These are phyloP conservation scores for Gossypium schwendimanii DNA, from an alignment of 441 rosid genomes.

Conservation along the genomic window DNA sequence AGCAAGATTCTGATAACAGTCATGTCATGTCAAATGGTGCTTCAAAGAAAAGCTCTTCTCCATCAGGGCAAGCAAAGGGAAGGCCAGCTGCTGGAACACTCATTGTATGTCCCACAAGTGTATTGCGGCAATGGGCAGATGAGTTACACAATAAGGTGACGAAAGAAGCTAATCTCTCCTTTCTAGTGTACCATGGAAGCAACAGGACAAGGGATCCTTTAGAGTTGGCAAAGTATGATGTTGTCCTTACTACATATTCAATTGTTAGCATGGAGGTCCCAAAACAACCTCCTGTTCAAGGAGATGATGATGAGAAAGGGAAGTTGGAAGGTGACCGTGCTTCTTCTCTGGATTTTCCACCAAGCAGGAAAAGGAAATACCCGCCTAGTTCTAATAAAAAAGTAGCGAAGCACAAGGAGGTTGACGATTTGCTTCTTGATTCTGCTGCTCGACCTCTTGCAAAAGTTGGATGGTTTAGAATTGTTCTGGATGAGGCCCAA, in stretches of 20 bases:
- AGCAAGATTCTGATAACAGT: slow-evolving; percentile 27
- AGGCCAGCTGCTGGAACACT: slow-evolving; percentile 95
- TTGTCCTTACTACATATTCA: slow-evolving; percentile 82
- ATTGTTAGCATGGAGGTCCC: slow-evolving; percentile 96
- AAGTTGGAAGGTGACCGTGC: slow-evolving; percentile 33
- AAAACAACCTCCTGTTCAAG: slow-evolving; percentile 60
- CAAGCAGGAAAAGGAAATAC: slow-evolving; percentile 50
- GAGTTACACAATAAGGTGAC: slow-evolving; percentile 81
- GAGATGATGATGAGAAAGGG: slow-evolving; percentile 53
- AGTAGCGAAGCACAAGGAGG: slow-evolving; percentile 33
- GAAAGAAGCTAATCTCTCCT: slow-evolving; percentile 50
- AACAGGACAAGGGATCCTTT: slow-evolving; percentile 73
- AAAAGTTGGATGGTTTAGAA: slow-evolving; percentile 84
- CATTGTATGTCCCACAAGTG: slow-evolving; percentile 98
- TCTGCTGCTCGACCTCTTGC: slow-evolving; percentile 69
- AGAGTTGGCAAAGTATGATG: slow-evolving; percentile 76
- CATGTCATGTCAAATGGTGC: slow-evolving; percentile 18
- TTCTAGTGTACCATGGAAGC: slow-evolving; percentile 80
- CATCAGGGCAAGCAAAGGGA: slow-evolving; percentile 43
- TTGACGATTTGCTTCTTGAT: slow-evolving; percentile 36
- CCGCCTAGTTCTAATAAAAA: slow-evolving; percentile 42
- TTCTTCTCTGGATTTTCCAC: slow-evolving; percentile 27
- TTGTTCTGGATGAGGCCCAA: slow-evolving; percentile 92
- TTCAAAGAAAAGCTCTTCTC: slow-evolving; percentile 16
- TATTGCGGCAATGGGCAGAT: slow-evolving; percentile 88